Evolutionary conservation across 2,329 filamentous ascomycete genomes (phyloP).

Genomic region (Aureobasidium sp.): DNA sequence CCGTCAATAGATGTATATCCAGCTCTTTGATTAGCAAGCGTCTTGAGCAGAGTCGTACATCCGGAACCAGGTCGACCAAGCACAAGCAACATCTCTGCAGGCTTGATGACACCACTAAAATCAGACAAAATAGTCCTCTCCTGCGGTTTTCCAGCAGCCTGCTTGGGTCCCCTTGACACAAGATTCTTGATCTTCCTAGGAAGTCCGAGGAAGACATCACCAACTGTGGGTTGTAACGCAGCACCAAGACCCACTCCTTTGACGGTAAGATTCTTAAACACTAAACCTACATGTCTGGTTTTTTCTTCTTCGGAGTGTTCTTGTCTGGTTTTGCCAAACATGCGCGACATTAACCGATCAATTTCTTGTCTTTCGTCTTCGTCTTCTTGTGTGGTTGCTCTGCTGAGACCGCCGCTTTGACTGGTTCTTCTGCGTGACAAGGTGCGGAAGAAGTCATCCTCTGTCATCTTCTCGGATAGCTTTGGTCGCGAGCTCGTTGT

Average conservation of each 20-base stretch:
- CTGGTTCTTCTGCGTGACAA: conserved; percentile 45
- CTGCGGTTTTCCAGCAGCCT: conserved; percentile 45
- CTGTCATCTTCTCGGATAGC: conserved; percentile 29
- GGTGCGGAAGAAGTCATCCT: conserved; percentile 47
- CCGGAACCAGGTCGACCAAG: conserved; percentile 65
- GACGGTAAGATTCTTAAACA: conserved; percentile 59
- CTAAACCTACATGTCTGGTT: conserved; percentile 60
- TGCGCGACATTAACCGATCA: conserved; percentile 58
- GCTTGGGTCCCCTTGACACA: conserved; percentile 37
- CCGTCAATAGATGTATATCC: conserved; percentile 54
- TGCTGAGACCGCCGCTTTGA: conserved; percentile 25
- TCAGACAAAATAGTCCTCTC: conserved; percentile 57
- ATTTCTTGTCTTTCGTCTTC: conserved; percentile 47
- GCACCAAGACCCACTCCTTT: conserved; percentile 55
- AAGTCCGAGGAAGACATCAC: conserved; percentile 56
- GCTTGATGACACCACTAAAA: conserved; percentile 52
- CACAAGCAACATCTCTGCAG: conserved; percentile 84
- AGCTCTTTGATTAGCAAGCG: conserved; percentile 49
- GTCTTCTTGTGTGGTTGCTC: conserved; percentile 20
- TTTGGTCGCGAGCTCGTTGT: conserved; percentile 3
- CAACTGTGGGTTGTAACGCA: conserved; percentile 54
- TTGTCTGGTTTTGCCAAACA: conserved; percentile 61
- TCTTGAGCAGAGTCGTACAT: conserved; percentile 50
- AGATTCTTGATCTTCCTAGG: conserved; percentile 49
- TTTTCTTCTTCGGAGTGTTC: conserved; percentile 62